Evolutionary conservation across 768 basidiomycete genomes (phyloP), one percentile per base, ranked within the genome.

Genomic region (Hygrocybe coccinea): DNA sequence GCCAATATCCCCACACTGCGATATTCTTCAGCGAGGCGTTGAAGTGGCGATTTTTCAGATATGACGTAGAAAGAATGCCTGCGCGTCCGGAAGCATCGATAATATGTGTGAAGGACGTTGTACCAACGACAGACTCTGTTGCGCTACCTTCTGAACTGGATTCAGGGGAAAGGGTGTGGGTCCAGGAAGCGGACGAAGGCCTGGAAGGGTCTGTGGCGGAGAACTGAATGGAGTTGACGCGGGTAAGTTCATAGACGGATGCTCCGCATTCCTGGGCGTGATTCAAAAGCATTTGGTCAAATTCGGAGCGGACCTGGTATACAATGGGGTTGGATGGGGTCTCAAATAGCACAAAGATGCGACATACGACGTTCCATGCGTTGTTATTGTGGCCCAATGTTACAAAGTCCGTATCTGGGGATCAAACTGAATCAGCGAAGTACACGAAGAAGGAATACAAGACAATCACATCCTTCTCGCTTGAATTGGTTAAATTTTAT

Each of bases 1-100:
- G 72, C 84, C 84, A 87, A 59, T 87, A 87, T 10, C 82, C 84
- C 85, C 86, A 87, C 17, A 77, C 68, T 1, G 86, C 86, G 14
- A 85, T 73, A 57, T 85, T 86, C 56, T 72, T 75, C 46, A 87
- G 63, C 2, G 74, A 73, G 41, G 76, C 70, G 34, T 79, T 84
- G 65, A 79, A 78, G 34, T 69, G 71, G 15, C 85, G 72, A 56
- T 83, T 82, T 50, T 77, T 74, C 36, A 85, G 69, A 59, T 85
- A 84, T 46, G 77, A 79, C 12, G 77, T 79, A 1, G 81, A 82
- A 66, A 87, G 71, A 57, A 87, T 60, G 2, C 85, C 85, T 0
- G 71, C 69, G 1, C 85, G 75, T 36, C 86, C 86, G 2, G 77
- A 77, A 3, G 83, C 84, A 62, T 87, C 86, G 17, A 87, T 73